Percentiles rank a stretch among this genome's conserved stretches.
Conservation (phyloP, 441 rosid species). For the Hura crepitans region DNA sequence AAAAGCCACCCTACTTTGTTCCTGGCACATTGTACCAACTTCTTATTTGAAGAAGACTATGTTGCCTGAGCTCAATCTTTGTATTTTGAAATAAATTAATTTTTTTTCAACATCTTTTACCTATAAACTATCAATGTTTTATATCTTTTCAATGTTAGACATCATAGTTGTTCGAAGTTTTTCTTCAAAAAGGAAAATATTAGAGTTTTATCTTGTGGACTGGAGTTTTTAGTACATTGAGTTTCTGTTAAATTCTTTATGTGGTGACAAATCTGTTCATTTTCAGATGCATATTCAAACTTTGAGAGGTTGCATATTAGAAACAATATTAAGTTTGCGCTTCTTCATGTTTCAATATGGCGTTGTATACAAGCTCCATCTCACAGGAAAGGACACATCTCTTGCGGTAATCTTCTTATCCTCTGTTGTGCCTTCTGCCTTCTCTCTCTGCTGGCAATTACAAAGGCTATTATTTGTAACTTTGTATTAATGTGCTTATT, state of each 20-base stretch:
- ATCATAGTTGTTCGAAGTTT: not conserved
- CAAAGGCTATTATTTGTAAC: too few relatives aligned
- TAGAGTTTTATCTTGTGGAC: slow-evolving; percentile 2
- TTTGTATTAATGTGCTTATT: not conserved
- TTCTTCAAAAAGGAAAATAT: not conserved
- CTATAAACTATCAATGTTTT: not conserved
- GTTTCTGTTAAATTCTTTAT: slow-evolving; percentile 5
- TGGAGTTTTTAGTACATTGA: slow-evolving; percentile 1
- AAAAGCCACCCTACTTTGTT: not conserved
- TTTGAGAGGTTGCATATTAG: slow-evolving; percentile 79
- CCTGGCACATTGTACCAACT: too few relatives aligned
- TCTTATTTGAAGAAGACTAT: not conserved
- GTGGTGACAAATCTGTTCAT: slow-evolving; percentile 8
- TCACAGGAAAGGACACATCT: slow-evolving; percentile 63
- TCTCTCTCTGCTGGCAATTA: not conserved
- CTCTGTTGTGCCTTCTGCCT: not conserved
- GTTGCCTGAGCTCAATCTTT: not conserved
- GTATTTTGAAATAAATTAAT: not conserved
- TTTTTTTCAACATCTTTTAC: not conserved
- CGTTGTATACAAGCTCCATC: slow-evolving; percentile 80
- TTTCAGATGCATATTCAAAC: slow-evolving; percentile 85
- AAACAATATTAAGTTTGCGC: slow-evolving; percentile 78
- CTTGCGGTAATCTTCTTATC: slow-evolving; percentile 54
- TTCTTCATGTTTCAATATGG: slow-evolving; percentile 91
- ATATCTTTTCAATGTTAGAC: not conserved